A percentile compares a stretch with the other conserved stretches of the same genome.
Evolutionary conservation across 768 basidiomycete genomes (phyloP).

Genomic region (Trametes elegans): DNA sequence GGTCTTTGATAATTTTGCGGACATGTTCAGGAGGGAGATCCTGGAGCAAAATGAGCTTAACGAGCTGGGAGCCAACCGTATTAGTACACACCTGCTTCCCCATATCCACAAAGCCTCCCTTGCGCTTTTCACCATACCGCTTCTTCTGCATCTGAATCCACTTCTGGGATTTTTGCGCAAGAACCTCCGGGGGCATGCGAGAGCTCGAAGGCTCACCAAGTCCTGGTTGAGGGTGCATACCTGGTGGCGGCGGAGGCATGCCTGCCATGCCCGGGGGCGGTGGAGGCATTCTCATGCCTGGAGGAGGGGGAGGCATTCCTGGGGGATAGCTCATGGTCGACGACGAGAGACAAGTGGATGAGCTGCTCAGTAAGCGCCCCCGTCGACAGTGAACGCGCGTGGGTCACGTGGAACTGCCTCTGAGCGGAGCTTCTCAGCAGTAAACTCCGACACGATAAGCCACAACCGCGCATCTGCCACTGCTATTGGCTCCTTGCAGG

Average conservation of each 20-base stretch:
- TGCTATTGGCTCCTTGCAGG: too few species aligned
- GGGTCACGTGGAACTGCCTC: background rate
- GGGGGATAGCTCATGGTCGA: slow-evolving; percentile 50
- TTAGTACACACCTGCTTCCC: slow-evolving; percentile 82
- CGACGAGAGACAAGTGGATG: slow-evolving; percentile 22
- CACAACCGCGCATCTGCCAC: background rate
- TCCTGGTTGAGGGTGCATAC: slow-evolving; percentile 34
- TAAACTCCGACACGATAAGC: background rate
- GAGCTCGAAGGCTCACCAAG: slow-evolving; percentile 36
- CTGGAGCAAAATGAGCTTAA: slow-evolving; percentile 37
- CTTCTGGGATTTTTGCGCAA: slow-evolving; percentile 92
- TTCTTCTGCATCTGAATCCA: slow-evolving; percentile 94
- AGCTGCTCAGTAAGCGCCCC: slow-evolving; percentile 14
- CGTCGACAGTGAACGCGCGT: slow-evolving; percentile 7
- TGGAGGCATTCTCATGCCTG: slow-evolving; percentile 38
- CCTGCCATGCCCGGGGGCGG: slow-evolving; percentile 40
- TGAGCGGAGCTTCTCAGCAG: background rate
- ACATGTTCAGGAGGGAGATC: slow-evolving; percentile 97
- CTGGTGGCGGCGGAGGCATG: slow-evolving; percentile 35
- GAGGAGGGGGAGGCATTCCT: slow-evolving; percentile 51
- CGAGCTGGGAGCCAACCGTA: background rate
- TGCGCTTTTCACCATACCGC: slow-evolving; percentile 88
- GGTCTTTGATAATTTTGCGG: slow-evolving; percentile 99
- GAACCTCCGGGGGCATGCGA: slow-evolving; percentile 59
- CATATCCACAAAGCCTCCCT: slow-evolving; percentile 87